These are phyloP conservation scores for Hirschioporus abietinus DNA, from an alignment of 768 basidiomycete genomes.

Conservation along the genomic window DNA sequence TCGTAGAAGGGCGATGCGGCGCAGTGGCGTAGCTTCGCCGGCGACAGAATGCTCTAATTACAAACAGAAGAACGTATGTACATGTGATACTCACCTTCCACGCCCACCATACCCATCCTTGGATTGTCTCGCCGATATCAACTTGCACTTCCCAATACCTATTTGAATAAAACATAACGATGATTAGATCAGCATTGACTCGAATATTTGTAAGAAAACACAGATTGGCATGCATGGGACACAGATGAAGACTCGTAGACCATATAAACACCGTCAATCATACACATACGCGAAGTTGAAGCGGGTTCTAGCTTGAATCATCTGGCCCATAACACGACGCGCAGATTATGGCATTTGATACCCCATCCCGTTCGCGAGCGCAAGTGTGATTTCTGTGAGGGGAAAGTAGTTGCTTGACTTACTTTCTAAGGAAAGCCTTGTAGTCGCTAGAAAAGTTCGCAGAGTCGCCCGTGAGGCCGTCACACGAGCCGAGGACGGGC, in stretches of 20 bases:
- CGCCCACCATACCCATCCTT: conserved; percentile 74
- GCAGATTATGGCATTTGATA: not conserved
- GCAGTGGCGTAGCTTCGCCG: not conserved
- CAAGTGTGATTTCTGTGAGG: not conserved
- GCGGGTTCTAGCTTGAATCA: not conserved
- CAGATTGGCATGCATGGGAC: not conserved
- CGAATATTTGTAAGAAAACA: not conserved
- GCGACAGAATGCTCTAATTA: not conserved
- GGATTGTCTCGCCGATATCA: conserved; percentile 62
- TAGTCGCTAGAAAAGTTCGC: conserved; percentile 56
- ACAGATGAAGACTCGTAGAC: too few relatives aligned
- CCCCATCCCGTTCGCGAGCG: not conserved
- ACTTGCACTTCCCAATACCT: conserved; percentile 82
- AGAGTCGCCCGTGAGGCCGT: conserved; percentile 55
- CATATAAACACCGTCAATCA: too few relatives aligned
- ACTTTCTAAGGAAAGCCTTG: conserved; percentile 57
- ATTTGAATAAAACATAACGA: not conserved
- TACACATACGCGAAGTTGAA: not conserved
- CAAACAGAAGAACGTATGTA: not conserved
- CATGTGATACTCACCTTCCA: conserved; percentile 53
- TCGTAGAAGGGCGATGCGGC: not conserved
- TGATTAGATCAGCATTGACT: not conserved
- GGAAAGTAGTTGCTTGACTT: conserved; percentile 23
- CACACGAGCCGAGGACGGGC: conserved; percentile 54
- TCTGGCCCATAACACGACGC: not conserved